phyloP scores from a whole-genome alignment of 169 alveolate species.

The Plasmodium blacklocki region DNA sequence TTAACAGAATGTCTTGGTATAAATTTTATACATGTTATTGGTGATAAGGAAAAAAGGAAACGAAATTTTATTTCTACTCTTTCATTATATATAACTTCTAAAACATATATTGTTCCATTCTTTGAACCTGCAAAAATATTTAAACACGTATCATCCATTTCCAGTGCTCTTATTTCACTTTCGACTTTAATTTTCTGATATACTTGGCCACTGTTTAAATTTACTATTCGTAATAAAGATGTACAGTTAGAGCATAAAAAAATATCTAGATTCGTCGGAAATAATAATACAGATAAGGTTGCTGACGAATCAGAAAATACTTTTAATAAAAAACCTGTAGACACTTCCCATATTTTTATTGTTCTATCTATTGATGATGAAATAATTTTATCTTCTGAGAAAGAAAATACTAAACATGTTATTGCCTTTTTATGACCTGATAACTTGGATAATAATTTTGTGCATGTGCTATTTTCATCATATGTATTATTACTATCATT shows the following conservation, averaged over 20 bases:
- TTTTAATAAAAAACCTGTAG: conserved; percentile 87
- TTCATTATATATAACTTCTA: conserved; percentile 82
- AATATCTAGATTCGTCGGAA: conserved; percentile 79
- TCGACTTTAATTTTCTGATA: conserved; percentile 87
- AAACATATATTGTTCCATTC: conserved; percentile 85
- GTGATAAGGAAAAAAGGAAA: conserved; percentile 72
- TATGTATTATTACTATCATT: not conserved
- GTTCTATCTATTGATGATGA: conserved; percentile 90
- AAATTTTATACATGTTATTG: conserved; percentile 84
- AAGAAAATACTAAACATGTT: conserved; percentile 83
- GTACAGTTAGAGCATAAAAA: conserved; percentile 87
- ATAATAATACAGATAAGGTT: conserved; percentile 87
- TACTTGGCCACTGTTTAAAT: conserved; percentile 87
- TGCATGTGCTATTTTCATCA: conserved; percentile 49
- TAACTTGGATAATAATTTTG: conserved; percentile 77
- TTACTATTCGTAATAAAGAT: conserved; percentile 87
- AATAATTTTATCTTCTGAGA: conserved; percentile 81
- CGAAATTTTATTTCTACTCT: conserved; percentile 39
- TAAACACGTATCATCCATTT: conserved; percentile 88
- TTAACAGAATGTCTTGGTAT: conserved; percentile 81
- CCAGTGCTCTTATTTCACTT: conserved; percentile 87
- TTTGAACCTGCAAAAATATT: conserved; percentile 89
- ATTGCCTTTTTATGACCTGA: conserved; percentile 83
- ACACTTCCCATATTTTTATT: conserved; percentile 89
- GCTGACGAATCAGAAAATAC: conserved; percentile 90